Evolutionary conservation across 129 eudicot species (phyloP).

Genomic region (Flaveria sonorensis): DNA sequence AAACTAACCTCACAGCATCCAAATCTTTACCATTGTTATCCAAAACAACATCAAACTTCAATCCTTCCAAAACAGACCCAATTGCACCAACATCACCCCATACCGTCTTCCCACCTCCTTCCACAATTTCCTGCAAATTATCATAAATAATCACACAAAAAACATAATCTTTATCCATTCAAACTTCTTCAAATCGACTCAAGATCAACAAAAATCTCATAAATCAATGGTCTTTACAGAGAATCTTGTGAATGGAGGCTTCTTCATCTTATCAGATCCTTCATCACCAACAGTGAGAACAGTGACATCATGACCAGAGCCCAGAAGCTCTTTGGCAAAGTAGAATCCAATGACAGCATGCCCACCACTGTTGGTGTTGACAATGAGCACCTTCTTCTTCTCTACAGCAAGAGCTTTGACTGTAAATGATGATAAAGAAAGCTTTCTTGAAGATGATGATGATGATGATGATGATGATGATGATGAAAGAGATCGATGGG

Average conservation of each 20-base stretch:
- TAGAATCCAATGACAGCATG: constrained; percentile 98
- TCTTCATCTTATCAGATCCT: constrained; percentile 96
- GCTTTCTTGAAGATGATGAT: constrained; percentile 21
- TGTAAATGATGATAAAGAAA: constrained; percentile 42
- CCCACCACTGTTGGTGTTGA: constrained; percentile 92
- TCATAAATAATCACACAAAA: constrained; percentile 8
- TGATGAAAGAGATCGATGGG: constrained; percentile 34
- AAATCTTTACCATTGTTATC: constrained; percentile 99
- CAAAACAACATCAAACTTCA: constrained; percentile 77
- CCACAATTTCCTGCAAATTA: constrained; percentile 72
- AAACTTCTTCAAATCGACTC: not conserved
- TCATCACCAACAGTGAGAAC: constrained; percentile 87
- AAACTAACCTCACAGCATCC: constrained; percentile 79
- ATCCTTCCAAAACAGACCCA: constrained; percentile 81
- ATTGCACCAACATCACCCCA: constrained; percentile 90
- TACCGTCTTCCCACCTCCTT: constrained; percentile 88
- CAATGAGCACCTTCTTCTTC: constrained; percentile 85
- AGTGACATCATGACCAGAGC: constrained; percentile 80
- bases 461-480: constrained; percentile 28
- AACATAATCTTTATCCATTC: not conserved
- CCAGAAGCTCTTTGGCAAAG: constrained; percentile 85
- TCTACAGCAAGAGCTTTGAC: constrained; percentile 49
- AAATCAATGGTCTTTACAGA: constrained; percentile 37
- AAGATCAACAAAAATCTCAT: too few relatives aligned
- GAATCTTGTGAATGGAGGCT: constrained; percentile 87